phyloP scores from a whole-genome alignment of 2,329 filamentous ascomycete genomes.

The Arthrobotrys sphaeroides region DNA sequence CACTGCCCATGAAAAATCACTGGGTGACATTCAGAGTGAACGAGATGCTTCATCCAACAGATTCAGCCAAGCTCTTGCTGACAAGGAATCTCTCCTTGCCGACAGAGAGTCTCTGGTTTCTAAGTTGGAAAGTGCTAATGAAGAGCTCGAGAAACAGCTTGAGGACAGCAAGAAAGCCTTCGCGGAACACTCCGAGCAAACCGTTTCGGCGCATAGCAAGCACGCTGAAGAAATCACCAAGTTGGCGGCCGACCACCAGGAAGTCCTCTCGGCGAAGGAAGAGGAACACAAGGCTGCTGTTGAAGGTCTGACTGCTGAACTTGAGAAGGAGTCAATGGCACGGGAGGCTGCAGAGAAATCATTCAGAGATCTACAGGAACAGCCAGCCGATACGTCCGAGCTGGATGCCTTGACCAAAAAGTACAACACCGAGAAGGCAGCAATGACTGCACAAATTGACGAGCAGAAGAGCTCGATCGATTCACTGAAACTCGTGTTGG shows the following conservation, averaged over 20 bases:
- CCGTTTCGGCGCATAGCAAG: constrained; percentile 5
- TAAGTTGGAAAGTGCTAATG: constrained; percentile 20
- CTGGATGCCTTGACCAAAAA: constrained; percentile 32
- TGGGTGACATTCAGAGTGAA: constrained; percentile 15
- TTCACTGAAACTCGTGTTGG: constrained; percentile 30
- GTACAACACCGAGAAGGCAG: constrained; percentile 32
- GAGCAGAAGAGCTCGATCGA: constrained; percentile 34
- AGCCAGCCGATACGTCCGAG: constrained; percentile 44
- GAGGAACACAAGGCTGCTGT: constrained; percentile 46
- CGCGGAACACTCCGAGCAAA: constrained; percentile 19
- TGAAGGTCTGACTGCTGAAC: constrained; percentile 34
- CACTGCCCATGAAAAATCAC: background rate
- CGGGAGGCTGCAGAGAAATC: constrained; percentile 41
- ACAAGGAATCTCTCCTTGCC: constrained; percentile 32
- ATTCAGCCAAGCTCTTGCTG: constrained; percentile 15
- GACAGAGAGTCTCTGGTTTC: constrained; percentile 23
- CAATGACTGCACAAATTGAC: constrained; percentile 33
- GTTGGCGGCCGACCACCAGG: constrained; percentile 31
- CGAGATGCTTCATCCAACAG: constrained; percentile 9
- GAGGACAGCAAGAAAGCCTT: constrained; percentile 29
- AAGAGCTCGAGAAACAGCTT: constrained; percentile 32
- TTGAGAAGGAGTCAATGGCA: constrained; percentile 46
- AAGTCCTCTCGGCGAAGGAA: constrained; percentile 31
- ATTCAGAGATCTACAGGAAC: constrained; percentile 39
- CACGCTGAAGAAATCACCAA: constrained; percentile 19